Base-by-base conservation (phyloP, 73 alveolate species). In the Paraurostyla sp. region DNA sequence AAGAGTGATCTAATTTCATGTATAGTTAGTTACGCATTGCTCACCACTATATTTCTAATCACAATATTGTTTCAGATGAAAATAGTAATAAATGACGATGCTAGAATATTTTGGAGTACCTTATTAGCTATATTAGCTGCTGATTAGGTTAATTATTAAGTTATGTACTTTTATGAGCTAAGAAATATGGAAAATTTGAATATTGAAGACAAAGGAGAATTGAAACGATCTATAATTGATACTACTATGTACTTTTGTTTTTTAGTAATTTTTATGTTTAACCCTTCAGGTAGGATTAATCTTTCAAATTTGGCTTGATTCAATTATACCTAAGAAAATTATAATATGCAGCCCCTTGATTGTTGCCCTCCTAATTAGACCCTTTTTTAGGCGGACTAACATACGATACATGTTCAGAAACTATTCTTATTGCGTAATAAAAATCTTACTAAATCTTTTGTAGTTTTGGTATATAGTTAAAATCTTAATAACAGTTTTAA, bases 391-490 rank as follows among this genome's bases (percentile, higher is more conserved):
- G 27, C 32, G 71, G n/a, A 40, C 7, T 50, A 45, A 50, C 56
- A 16, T 51, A 68, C 13, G 36, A 1, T 6, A 3, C 16, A 73
- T 73, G 52, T 50, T 73, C 33, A 48, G 23, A 27, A 73, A 73
- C 50, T 73, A 73, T 45, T 73, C 87, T 16, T 73, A 73, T 45
- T 48, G 68, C n/a, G 87, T 73, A 73, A 73, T 27, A 33, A 25
- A 6, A 29, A 20, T 22, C 16, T 22, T 25, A 29, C 20, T 62
- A 7, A 29, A 35, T 62, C 32, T 7, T 35, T 62, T 22, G 11
- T 73, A 73, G 87, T 73, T 73, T 30, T 73, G 87, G 87, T 73
- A n/a, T 30, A 48, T 73, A 4, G 56, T 73, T 1, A 73, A 73
- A 36, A 7, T 73, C 57, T 20, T 71, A 0, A 7, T 45, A 16